These are phyloP conservation scores for Cutaneotrichosporon cutaneum DNA, from an alignment of 1,284 basidiomycete species.

Conservation along the genomic window DNA sequence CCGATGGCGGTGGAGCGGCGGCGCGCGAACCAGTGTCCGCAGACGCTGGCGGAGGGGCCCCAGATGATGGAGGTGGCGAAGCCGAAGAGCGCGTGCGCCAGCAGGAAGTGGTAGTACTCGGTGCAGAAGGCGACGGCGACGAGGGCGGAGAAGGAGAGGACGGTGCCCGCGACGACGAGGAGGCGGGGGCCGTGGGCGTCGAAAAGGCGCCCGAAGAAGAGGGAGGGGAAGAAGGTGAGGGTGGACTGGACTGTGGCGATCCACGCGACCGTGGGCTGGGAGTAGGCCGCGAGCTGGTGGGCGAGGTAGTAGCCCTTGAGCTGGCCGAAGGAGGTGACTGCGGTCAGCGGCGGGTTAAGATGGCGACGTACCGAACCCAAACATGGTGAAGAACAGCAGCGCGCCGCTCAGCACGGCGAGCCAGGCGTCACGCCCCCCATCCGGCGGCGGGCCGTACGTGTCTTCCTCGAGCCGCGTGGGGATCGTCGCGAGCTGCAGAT, in stretches of 20 bases:
- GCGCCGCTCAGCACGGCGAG: constrained; percentile 30
- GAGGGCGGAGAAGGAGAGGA: constrained; percentile 22
- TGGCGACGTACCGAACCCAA: constrained; percentile 37
- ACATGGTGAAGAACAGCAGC: constrained; percentile 33
- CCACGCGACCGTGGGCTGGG: constrained; percentile 22
- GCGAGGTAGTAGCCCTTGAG: constrained; percentile 28
- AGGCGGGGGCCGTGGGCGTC: constrained; percentile 29
- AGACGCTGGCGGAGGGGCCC: constrained; percentile 43
- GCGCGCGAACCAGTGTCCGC: constrained; percentile 46
- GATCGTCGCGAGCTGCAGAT: constrained; percentile 9
- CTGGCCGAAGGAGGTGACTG: constrained; percentile 33
- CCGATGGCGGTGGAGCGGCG: constrained; percentile 44
- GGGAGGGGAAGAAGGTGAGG: constrained; percentile 31
- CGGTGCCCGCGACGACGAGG: constrained; percentile 26
- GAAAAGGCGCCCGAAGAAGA: constrained; percentile 28
- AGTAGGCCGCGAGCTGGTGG: constrained; percentile 25
- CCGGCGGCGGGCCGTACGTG: constrained; percentile 26
- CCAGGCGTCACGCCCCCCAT: constrained; percentile 36
- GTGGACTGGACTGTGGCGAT: constrained; percentile 29
- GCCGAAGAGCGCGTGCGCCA: constrained; percentile 45
- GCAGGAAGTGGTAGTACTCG: constrained; percentile 47
- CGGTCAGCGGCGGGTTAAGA: not conserved
- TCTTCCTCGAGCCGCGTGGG: not conserved
- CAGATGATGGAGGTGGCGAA: constrained; percentile 41
- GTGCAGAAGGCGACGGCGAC: constrained; percentile 34